Percentiles rank a stretch among this genome's conserved stretches.
These are phyloP conservation scores for Bidens hawaiensis DNA, from an alignment of 140 eudicot genomes.

Conservation along the genomic window DNA sequence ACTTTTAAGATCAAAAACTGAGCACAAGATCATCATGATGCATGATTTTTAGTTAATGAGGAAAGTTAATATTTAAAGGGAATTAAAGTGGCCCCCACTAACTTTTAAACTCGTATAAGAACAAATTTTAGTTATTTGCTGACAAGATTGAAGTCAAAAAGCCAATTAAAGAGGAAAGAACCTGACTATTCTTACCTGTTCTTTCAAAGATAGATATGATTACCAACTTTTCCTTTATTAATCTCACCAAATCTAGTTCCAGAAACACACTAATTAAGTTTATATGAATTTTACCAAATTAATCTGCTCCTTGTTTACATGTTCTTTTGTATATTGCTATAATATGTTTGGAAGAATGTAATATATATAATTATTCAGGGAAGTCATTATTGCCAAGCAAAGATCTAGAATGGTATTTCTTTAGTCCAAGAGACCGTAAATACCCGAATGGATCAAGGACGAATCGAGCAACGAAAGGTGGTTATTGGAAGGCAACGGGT, in stretches of 20 bases:
- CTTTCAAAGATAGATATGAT: conserved; percentile 23
- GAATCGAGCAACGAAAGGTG: conserved; percentile 94
- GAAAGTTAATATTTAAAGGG: conserved; percentile 16
- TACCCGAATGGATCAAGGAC: conserved; percentile 98
- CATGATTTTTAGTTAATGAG: conserved; percentile 7
- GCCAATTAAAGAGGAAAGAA: conserved; percentile 33
- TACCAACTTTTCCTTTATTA: conserved; percentile 36
- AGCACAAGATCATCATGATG: conserved; percentile 19
- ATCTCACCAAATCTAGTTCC: conserved; percentile 26
- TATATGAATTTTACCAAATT: neutral
- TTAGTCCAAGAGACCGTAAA: conserved; percentile 94
- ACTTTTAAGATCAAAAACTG: conserved; percentile 18
- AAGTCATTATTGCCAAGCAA: conserved; percentile 94
- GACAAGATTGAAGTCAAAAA: conserved; percentile 48
- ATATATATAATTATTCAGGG: conserved; percentile 29
- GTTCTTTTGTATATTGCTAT: neutral
- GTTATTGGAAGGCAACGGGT: conserved; percentile 99
- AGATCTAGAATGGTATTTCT: conserved; percentile 98
- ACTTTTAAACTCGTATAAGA: conserved; percentile 47
- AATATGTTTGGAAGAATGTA: neutral
- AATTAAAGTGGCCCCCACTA: conserved; percentile 58
- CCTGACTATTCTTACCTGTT: conserved; percentile 25
- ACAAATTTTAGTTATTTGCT: conserved; percentile 39
- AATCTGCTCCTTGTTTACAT: neutral
- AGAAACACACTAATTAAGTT: neutral